Evolutionary conservation across 331 rosid species (phyloP).

Genomic region (Acacia pycnantha): DNA sequence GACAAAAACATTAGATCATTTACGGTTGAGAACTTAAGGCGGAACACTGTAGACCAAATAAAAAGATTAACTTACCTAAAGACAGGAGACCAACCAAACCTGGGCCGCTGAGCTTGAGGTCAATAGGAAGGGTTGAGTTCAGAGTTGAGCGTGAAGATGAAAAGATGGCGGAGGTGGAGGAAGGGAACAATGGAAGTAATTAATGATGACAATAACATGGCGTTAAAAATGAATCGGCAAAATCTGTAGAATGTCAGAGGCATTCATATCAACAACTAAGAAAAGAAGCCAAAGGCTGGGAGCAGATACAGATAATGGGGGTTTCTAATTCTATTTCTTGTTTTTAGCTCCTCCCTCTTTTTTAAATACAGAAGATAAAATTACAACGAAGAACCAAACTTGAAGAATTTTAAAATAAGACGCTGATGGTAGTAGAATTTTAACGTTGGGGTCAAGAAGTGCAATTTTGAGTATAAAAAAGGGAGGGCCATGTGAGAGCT

Average conservation of each 20-base stretch:
- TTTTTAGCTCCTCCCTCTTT: slow-evolving; percentile 26
- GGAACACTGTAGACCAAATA: neutral
- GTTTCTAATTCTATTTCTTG: slow-evolving; percentile 40
- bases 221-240: slow-evolving; percentile 29
- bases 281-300: neutral
- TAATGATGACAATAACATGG: neutral
- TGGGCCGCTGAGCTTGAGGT: neutral
- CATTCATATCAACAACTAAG: slow-evolving; percentile 15
- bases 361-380: neutral
- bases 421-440: neutral
- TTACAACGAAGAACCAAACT: neutral
- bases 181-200: neutral
- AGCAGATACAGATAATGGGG: slow-evolving; percentile 24
- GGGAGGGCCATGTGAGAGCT: slow-evolving; percentile 51
- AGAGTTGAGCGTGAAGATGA: slow-evolving; percentile 8
- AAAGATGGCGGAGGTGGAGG: slow-evolving; percentile 21
- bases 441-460: neutral
- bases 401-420: neutral
- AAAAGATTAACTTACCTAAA: slow-evolving; percentile 36
- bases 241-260: slow-evolving; percentile 44
- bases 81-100: slow-evolving; percentile 31
- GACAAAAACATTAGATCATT: neutral
- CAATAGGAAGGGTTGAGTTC: neutral
- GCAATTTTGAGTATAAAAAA: neutral
- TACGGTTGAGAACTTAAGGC: neutral